Conservation (phyloP, 2,329 filamentous ascomycete species). For the Microcera coccophila region DNA sequence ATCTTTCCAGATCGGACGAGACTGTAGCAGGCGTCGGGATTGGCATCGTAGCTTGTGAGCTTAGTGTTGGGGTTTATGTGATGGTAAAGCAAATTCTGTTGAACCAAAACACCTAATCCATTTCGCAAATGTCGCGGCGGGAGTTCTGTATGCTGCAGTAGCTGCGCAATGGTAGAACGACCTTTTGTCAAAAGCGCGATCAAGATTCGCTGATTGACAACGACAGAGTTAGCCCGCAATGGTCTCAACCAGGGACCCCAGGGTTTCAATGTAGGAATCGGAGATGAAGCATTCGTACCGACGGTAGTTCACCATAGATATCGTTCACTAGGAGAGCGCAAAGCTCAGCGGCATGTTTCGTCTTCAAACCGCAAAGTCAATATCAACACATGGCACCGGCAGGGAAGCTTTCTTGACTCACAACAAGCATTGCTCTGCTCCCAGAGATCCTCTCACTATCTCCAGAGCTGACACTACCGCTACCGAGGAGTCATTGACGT, state of each 20-base stretch:
- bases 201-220: conserved; percentile 69
- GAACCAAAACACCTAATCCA: conserved; percentile 78
- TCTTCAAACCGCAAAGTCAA: conserved; percentile 40
- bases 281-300: conserved; percentile 56
- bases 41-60: conserved; percentile 76
- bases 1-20: conserved; percentile 79
- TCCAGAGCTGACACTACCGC: conserved; percentile 69
- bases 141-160: conserved; percentile 70
- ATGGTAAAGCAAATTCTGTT: conserved; percentile 82
- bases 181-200: conserved; percentile 73
- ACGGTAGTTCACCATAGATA: conserved; percentile 84
- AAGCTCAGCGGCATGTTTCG: conserved; percentile 77
- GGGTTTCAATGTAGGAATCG: conserved; percentile 4
- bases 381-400: conserved; percentile 15
- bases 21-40: conserved; percentile 74
- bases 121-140: conserved; percentile 72
- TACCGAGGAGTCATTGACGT: conserved; percentile 62
- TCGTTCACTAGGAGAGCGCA: conserved; percentile 87
- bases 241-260: too few species aligned
- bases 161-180: conserved; percentile 65
- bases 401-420: conserved; percentile 37
- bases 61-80: conserved; percentile 59
- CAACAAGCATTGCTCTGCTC: conserved; percentile 57
- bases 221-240: conserved; percentile 27
- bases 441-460: conserved; percentile 75